Conservation (phyloP, 140 eudicot species). For the Ambrosia hybrid region DNA sequence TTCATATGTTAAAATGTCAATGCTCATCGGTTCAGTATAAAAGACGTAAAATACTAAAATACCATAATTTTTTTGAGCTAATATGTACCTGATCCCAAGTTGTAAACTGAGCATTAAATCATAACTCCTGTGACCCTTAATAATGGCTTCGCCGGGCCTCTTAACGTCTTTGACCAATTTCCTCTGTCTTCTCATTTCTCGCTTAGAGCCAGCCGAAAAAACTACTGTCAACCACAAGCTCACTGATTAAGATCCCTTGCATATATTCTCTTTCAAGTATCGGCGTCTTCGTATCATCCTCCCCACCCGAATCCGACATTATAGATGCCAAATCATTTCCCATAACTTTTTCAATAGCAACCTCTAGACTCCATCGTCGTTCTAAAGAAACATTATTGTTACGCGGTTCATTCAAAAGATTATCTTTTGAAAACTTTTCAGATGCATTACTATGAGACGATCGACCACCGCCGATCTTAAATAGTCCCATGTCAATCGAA, state of each 20-base stretch:
- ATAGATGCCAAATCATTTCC: conserved; percentile 57
- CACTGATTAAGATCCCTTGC: conserved; percentile 97
- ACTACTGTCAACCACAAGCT: conserved; percentile 58
- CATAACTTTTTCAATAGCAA: conserved; percentile 75
- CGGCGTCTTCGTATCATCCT: conserved; percentile 48
- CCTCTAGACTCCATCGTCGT: conserved; percentile 94
- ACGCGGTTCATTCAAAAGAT: conserved; percentile 41
- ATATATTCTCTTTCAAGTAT: conserved; percentile 92
- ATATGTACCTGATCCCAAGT: conserved; percentile 87
- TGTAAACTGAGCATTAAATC: conserved; percentile 97
- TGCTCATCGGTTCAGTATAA: conserved; percentile 12
- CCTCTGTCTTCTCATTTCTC: conserved; percentile 66
- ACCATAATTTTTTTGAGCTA: not conserved
- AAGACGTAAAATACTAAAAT: not conserved
- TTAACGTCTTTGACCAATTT: conserved; percentile 72
- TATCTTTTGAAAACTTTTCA: conserved; percentile 39
- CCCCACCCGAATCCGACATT: conserved; percentile 47
- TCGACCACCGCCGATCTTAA: conserved; percentile 54
- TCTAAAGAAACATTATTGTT: conserved; percentile 60
- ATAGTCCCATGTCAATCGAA: conserved; percentile 82
- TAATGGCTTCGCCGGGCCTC: conserved; percentile 84
- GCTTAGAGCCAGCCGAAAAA: conserved; percentile 58
- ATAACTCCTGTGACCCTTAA: conserved; percentile 93
- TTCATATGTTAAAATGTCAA: conserved; percentile 33
- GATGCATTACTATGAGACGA: conserved; percentile 44